phyloP scores from a whole-genome alignment of 169 alveolate genomes.

The Hammondia hammondi region DNA sequence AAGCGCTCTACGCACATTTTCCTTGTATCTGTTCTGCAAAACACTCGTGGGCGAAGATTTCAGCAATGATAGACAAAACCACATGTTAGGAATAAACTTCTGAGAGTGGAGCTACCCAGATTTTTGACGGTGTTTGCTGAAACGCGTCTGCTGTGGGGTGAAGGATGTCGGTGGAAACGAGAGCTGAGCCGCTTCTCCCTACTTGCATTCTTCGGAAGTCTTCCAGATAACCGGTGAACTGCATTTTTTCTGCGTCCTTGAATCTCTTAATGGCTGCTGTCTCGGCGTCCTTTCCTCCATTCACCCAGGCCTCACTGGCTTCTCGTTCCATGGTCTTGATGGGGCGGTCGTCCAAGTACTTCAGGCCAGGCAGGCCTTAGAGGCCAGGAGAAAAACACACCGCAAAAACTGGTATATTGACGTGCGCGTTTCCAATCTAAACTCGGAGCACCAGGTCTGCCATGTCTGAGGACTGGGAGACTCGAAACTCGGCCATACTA shows the following conservation, averaged over 20 bases:
- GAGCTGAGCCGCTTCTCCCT: not conserved
- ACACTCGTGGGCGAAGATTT: not conserved
- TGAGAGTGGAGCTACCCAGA: not conserved
- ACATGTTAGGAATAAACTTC: not conserved
- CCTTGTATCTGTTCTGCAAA: not conserved
- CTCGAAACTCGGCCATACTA: not conserved
- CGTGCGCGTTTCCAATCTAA: no score
- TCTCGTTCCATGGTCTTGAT: slow-evolving; percentile 89
- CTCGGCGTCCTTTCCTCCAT: slow-evolving; percentile 90
- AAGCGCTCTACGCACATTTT: not conserved
- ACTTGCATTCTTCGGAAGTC: slow-evolving; percentile 19
- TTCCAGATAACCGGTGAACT: not conserved
- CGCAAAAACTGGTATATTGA: not conserved
- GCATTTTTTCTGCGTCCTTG: not conserved
- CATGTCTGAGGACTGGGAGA: no score
- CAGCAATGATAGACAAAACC: not conserved
- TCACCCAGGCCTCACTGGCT: slow-evolving; percentile 89
- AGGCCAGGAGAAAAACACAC: not conserved
- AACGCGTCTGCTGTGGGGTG: no score
- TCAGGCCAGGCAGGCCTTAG: slow-evolving; percentile 78
- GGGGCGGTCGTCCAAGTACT: slow-evolving; percentile 91
- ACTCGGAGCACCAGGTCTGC: no score
- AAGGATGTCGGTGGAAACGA: no score
- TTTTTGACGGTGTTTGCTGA: not conserved
- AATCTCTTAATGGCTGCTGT: not conserved